These are phyloP conservation scores for Fallopia convolvulus DNA, from an alignment of 148 eudicot genomes.

Conservation along the genomic window DNA sequence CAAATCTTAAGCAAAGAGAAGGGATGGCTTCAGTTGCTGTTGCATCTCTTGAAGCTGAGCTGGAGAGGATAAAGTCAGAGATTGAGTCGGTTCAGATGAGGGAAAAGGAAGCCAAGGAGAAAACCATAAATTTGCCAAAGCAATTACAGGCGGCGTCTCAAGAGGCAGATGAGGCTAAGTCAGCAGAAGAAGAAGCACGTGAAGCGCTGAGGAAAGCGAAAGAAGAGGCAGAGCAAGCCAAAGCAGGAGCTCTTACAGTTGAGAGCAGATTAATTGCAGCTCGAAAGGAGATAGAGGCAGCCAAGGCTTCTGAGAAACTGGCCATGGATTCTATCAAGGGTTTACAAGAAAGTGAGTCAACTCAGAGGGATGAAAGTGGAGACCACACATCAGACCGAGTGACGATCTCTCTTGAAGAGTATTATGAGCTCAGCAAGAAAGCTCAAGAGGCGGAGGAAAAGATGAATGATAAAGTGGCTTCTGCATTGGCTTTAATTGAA, in stretches of 20 bases:
- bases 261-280: slow-evolving; percentile 70
- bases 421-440: slow-evolving; percentile 69
- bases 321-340: slow-evolving; percentile 80
- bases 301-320: slow-evolving; percentile 72
- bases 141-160: slow-evolving; percentile 60
- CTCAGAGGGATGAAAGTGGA: slow-evolving; percentile 23
- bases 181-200: slow-evolving; percentile 42
- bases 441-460: slow-evolving; percentile 87
- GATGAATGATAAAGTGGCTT: slow-evolving; percentile 58
- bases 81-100: slow-evolving; percentile 48
- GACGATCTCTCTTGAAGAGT: slow-evolving; percentile 78
- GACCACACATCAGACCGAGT: slow-evolving; percentile 39
- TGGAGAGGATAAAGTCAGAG: slow-evolving; percentile 63
- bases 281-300: slow-evolving; percentile 88
- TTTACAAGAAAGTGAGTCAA: slow-evolving; percentile 59
- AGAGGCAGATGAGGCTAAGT: slow-evolving; percentile 73
- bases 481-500: slow-evolving; percentile 61
- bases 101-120: slow-evolving; percentile 66
- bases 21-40: slow-evolving; percentile 79
- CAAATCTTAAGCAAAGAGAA: slow-evolving; percentile 63
- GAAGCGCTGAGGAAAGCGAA: slow-evolving; percentile 60
- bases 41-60: slow-evolving; percentile 76
- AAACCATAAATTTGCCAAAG: slow-evolving; percentile 63
- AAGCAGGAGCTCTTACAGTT: slow-evolving; percentile 62
- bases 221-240: slow-evolving; percentile 77